phyloP scores from a whole-genome alignment of 768 basidiomycete species.

The Mycena kentingensis region DNA sequence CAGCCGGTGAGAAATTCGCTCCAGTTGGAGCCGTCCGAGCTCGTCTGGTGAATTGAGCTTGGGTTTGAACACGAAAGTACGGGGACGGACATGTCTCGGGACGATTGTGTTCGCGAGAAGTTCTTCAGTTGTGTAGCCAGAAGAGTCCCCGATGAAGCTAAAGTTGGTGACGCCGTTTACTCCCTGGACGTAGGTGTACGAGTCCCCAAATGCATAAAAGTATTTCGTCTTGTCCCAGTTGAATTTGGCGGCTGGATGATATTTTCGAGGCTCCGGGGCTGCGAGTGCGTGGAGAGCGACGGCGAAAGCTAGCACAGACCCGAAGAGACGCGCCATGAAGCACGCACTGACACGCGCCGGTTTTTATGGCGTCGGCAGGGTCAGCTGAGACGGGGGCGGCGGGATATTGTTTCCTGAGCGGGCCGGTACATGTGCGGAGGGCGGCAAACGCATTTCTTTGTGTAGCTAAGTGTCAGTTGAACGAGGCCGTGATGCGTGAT shows the following conservation, averaged over 20 bases:
- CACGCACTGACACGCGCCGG: no score
- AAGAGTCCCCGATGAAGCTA: conserved; percentile 54
- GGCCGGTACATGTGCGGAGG: no score
- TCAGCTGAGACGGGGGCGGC: no score
- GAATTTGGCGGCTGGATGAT: conserved; percentile 29
- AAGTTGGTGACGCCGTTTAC: conserved; percentile 50
- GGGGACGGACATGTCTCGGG: conserved; percentile 40
- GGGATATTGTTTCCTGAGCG: no score
- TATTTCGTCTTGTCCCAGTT: conserved; percentile 46
- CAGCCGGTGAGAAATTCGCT: conserved; percentile 58
- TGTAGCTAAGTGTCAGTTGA: no score
- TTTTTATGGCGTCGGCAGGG: no score
- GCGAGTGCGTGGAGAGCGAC: no score
- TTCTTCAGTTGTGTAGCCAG: conserved; percentile 45
- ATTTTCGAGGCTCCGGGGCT: no score
- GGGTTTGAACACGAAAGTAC: not conserved
- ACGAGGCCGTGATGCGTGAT: no score
- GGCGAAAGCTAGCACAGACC: no score
- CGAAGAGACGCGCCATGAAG: no score
- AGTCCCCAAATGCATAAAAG: conserved; percentile 58
- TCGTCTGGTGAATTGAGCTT: conserved; percentile 39
- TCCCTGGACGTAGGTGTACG: conserved; percentile 57
- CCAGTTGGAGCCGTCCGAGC: conserved; percentile 58
- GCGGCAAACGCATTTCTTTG: no score
- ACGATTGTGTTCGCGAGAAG: conserved; percentile 47